Conservation (phyloP, 768 basidiomycete species). For the Suillus occidentalis region DNA sequence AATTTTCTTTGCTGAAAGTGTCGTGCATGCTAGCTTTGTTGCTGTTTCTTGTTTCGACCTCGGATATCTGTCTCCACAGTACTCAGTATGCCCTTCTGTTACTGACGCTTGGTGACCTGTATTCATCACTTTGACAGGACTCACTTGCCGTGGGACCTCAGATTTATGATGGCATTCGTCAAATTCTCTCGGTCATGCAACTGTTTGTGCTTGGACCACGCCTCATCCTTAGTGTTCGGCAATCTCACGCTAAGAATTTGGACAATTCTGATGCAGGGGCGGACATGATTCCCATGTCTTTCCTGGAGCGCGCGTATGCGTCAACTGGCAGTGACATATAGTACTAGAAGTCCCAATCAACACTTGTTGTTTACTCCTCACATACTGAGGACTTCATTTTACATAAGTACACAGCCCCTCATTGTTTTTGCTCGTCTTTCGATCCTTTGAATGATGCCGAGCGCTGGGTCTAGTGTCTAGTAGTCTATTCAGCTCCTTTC, state of each 20-base stretch:
- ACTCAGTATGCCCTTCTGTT: background rate
- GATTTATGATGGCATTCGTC: background rate
- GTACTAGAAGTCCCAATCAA: background rate
- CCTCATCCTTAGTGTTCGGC: background rate
- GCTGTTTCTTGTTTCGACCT: background rate
- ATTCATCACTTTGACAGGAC: background rate
- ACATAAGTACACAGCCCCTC: background rate
- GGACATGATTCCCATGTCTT: background rate
- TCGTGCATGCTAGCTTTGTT: background rate
- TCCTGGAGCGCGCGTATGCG: background rate
- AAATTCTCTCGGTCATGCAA: background rate
- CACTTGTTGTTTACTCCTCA: background rate
- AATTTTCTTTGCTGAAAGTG: background rate
- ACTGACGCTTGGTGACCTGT: background rate
- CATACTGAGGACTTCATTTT: background rate
- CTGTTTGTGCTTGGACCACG: constrained; percentile 1
- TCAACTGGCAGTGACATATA: background rate
- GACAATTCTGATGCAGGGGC: background rate
- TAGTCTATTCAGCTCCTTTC: background rate
- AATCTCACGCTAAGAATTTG: background rate
- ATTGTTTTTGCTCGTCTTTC: background rate
- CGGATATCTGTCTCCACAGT: background rate
- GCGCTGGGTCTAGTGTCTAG: background rate
- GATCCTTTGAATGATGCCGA: background rate
- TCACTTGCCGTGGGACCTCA: background rate